Evolutionary conservation across 179 eudicot species (phyloP).

Genomic region (Nepenthes alata): DNA sequence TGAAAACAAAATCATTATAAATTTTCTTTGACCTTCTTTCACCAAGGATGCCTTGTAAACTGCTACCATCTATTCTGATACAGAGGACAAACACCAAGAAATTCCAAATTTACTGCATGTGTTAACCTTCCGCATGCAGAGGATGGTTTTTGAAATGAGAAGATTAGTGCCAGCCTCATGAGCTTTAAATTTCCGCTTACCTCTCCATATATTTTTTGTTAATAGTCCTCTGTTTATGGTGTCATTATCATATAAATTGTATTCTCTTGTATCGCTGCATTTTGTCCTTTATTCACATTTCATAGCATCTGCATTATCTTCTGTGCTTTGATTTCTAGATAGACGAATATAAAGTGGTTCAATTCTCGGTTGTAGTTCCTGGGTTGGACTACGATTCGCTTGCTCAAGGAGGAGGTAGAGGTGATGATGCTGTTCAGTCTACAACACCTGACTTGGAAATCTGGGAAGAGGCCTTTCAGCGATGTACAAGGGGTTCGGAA

Average conservation of each 20-base stretch:
- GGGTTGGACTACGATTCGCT: constrained; percentile 16
- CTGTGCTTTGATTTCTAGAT: background rate
- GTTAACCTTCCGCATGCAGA: constrained; percentile 12
- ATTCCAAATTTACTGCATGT: constrained; percentile 27
- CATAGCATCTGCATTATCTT: background rate
- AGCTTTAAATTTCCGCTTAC: constrained; percentile 14
- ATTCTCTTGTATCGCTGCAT: background rate
- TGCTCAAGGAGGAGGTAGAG: constrained; percentile 15
- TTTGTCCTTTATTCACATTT: background rate
- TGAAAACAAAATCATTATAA: too few relatives aligned
- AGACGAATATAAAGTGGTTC: constrained; percentile 19
- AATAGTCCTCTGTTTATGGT: background rate
- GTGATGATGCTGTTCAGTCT: constrained; percentile 15
- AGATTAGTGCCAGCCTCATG: constrained; percentile 10
- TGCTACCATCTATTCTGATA: constrained; percentile 4
- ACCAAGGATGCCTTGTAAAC: background rate
- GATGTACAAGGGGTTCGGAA: constrained; percentile 18
- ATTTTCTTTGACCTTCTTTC: background rate
- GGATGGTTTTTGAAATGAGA: constrained; percentile 15
- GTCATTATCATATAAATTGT: too few relatives aligned
- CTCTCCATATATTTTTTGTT: constrained; percentile 6
- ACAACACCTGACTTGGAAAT: constrained; percentile 26
- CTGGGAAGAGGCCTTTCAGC: constrained; percentile 39
- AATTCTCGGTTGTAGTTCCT: constrained; percentile 13
- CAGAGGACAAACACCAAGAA: constrained; percentile 34